Percentiles rank a stretch among this genome's conserved stretches.
phyloP scores from a whole-genome alignment of 2,329 filamentous ascomycete genomes.

The Colletotrichum sp. region DNA sequence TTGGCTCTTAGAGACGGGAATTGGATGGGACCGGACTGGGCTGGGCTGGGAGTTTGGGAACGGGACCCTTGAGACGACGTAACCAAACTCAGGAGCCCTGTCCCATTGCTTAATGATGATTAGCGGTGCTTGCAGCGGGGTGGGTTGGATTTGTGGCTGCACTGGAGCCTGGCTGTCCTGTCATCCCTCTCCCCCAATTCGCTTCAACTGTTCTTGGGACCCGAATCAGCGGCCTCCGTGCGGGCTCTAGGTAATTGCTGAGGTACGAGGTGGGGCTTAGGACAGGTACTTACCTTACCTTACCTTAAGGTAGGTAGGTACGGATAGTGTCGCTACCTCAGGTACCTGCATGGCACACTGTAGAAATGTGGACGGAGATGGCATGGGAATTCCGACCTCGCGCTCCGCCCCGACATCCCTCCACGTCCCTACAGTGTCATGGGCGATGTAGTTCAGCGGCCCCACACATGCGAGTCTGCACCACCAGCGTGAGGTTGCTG shows the following conservation, averaged over 20 bases:
- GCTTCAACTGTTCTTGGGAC: constrained; percentile 7
- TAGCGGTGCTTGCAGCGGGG: constrained; percentile 2
- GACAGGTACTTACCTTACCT: not conserved
- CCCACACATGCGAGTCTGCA: not conserved
- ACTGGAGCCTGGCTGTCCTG: not conserved
- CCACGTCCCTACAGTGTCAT: not conserved
- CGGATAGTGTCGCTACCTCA: not conserved
- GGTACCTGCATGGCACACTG: not conserved
- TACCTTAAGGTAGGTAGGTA: too few species aligned
- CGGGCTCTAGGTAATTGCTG: not conserved
- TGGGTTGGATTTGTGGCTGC: not conserved
- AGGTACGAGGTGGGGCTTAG: not conserved
- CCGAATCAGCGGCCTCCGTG: not conserved
- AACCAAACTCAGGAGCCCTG: constrained; percentile 1
- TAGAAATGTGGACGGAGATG: not conserved
- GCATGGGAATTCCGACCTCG: not conserved
- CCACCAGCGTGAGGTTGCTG: not conserved
- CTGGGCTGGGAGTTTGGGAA: not conserved
- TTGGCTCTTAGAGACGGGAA: not conserved
- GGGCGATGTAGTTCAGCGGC: not conserved
- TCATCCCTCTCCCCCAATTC: not conserved
- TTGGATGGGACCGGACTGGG: not conserved
- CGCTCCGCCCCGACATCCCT: not conserved
- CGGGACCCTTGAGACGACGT: constrained; percentile 12
- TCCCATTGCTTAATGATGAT: constrained; percentile 8